Evolutionary conservation across 305 asterid genomes (phyloP), one percentile per base, ranked within the genome.

Genomic region (Ajuga reptans): DNA sequence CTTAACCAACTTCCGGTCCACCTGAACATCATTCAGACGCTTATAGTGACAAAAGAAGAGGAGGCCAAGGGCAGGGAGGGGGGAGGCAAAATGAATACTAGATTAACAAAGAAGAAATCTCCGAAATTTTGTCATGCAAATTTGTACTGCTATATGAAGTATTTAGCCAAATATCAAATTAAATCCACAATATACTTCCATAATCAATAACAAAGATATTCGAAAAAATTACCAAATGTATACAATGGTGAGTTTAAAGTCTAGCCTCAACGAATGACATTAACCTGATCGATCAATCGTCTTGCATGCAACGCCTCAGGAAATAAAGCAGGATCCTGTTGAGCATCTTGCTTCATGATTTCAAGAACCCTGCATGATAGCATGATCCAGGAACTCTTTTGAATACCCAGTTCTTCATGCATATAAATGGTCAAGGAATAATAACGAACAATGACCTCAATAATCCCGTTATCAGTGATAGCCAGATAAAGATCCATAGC

Each of bases 341-440:
- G 83, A 33, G 96, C 96, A 75, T 93, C 96, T 74, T 77, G 80
- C 81, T 82, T 87, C 96, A 93, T 91, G 77, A 89, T 89, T 66
- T 82, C 89, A 79, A 82, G 84, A 84, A 93, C 99, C 83, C 99
- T 93, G 89, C 78, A 79, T 12, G 67, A 78, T 64, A 61, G 72
- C 65, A 70, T 46, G 74, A 73, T 51, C 71, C 72, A 66, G 54
- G 27, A 64, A 9, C 42, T 21, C 9, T 17, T 56, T 42, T 8
- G 56, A 11, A 9, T 10, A 39, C 24, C 42, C 2, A 54, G 27
- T 21, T 71, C 69, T 56, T 51, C 50, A 34, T 43, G 41, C 66
- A 33, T 50, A 73, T 18, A 14, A 41, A 36, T 39, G 10, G 37
- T 37, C 46, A 18, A 60, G 46, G 54, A 68, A 67, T 46, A 31